Percentiles rank a stretch among this genome's conserved stretches.
Evolutionary conservation across 352 stramenopile genomes (phyloP).

Genomic region (Phytophthora tentaculata): DNA sequence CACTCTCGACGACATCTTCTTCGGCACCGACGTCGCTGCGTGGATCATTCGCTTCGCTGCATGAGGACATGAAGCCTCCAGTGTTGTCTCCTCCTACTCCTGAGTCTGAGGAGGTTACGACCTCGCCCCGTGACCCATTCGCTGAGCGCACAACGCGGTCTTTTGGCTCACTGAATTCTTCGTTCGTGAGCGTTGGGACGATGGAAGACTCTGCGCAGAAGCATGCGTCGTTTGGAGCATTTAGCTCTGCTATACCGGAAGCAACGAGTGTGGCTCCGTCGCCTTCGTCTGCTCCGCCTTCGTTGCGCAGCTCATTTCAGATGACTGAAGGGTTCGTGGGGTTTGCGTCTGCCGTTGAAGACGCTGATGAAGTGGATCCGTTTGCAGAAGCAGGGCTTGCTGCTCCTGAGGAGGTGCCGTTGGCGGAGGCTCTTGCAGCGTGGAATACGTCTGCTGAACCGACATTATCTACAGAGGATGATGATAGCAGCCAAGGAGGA

Average conservation of each 20-base stretch:
- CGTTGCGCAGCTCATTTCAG: conserved; percentile 40
- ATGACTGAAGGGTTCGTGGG: conserved; percentile 26
- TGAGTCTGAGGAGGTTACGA: conserved; percentile 1
- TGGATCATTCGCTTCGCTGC: conserved; percentile 40
- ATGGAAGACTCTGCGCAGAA: conserved; percentile 17
- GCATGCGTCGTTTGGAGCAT: conserved; percentile 17
- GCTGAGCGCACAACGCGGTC: conserved; percentile 31
- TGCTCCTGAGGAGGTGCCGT: conserved; percentile 28
- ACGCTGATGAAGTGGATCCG: conserved; percentile 31
- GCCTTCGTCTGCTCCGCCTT: conserved; percentile 36
- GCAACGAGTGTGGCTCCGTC: conserved; percentile 3
- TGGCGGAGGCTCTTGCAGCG: conserved; percentile 35
- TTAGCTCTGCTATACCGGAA: conserved; percentile 21
- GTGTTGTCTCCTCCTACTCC: conserved; percentile 8
- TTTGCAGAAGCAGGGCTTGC: conserved; percentile 41
- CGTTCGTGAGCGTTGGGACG: conserved; percentile 30
- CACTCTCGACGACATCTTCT: conserved; percentile 24
- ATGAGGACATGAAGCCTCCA: conserved; percentile 25
- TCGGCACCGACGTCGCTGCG: conserved; percentile 38
- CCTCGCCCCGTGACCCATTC: conserved; percentile 20
- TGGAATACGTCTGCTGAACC: conserved; percentile 26
- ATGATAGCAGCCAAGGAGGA: neutral
- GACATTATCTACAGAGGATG: neutral
- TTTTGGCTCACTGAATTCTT: conserved; percentile 36
- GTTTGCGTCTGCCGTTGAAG: conserved; percentile 21